These are phyloP conservation scores for Raddia distichophylla DNA, from an alignment of 176 grass and related monocot species.

Conservation along the genomic window DNA sequence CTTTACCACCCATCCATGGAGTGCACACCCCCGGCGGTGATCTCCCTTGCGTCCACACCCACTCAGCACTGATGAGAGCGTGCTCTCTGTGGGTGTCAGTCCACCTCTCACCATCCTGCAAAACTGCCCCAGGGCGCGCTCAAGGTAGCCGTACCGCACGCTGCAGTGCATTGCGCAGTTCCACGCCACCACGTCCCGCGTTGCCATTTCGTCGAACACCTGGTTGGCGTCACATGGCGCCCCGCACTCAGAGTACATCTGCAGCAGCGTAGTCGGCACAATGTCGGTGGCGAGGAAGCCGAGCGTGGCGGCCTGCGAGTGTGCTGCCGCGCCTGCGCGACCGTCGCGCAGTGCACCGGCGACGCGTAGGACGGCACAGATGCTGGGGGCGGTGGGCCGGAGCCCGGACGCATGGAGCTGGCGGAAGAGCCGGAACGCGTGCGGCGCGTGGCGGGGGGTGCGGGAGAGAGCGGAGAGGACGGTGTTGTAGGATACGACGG, in stretches of 20 bases:
- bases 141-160: conserved; percentile 54
- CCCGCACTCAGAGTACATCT: conserved; percentile 69
- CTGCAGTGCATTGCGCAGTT: conserved; percentile 75
- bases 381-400: conserved; percentile 63
- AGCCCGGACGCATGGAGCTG: conserved; percentile 44
- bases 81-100: conserved; percentile 55
- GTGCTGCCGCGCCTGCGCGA: conserved; percentile 31
- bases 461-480: conserved; percentile 68
- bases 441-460: conserved; percentile 27
- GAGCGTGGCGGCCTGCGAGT: conserved; percentile 36
- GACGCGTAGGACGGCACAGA: conserved; percentile 63
- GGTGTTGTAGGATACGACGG: conserved; percentile 76
- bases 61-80: conserved; percentile 55
- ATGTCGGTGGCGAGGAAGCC: conserved; percentile 58
- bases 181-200: conserved; percentile 67
- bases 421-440: conserved; percentile 55
- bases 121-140: conserved; percentile 51
- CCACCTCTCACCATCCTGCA: conserved; percentile 47
- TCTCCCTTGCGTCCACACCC: conserved; percentile 49
- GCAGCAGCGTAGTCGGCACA: conserved; percentile 70
- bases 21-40: conserved; percentile 43
- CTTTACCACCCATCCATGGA: conserved; percentile 79
- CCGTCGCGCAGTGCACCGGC: conserved; percentile 29
- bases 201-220: conserved; percentile 68
- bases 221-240: conserved; percentile 49